phyloP scores from a whole-genome alignment of 202 grass and related monocot species.

The Elaeis oleifera region DNA sequence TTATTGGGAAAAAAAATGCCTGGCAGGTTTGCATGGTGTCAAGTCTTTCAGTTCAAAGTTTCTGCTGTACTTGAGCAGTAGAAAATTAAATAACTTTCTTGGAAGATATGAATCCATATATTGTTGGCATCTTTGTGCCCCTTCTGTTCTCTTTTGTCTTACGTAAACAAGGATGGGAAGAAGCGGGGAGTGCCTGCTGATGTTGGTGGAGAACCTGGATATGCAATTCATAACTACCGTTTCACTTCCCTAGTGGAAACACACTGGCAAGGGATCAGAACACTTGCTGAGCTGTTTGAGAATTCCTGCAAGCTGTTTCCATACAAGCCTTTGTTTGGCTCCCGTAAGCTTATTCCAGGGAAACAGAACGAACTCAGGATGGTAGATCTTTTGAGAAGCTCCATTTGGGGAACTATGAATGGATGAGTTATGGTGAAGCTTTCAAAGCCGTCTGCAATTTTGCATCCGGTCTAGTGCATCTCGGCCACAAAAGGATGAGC shows the following conservation, averaged over 20 bases:
- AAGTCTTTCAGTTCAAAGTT: too few relatives aligned
- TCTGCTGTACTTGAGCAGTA: too few relatives aligned
- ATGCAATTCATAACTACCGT: conserved; percentile 49
- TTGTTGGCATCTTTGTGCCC: conserved; percentile 48
- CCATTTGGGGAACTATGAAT: conserved; percentile 82
- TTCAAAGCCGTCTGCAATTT: conserved; percentile 79
- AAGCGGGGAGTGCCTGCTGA: conserved; percentile 60
- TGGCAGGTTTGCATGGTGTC: too few relatives aligned
- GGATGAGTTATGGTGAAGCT: conserved; percentile 57
- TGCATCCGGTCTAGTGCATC: conserved; percentile 52
- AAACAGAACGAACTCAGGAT: conserved; percentile 38
- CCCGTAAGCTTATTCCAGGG: conserved; percentile 70
- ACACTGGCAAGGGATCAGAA: conserved; percentile 67
- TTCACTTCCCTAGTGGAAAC: conserved; percentile 50
- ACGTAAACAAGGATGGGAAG: conserved; percentile 35
- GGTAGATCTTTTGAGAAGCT: conserved; percentile 92
- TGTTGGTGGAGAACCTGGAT: conserved; percentile 51
- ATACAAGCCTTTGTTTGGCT: conserved; percentile 59
- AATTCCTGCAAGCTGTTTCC: conserved; percentile 61
- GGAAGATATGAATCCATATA: conserved; percentile 63
- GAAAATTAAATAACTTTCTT: too few relatives aligned
- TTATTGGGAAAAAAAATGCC: too few relatives aligned
- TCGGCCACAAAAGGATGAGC: conserved; percentile 62
- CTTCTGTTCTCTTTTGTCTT: conserved; percentile 55
- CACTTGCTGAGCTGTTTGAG: conserved; percentile 74